These are phyloP conservation scores for Hemerocallis citrina DNA, from an alignment of 106 monocot species.

Conservation along the genomic window DNA sequence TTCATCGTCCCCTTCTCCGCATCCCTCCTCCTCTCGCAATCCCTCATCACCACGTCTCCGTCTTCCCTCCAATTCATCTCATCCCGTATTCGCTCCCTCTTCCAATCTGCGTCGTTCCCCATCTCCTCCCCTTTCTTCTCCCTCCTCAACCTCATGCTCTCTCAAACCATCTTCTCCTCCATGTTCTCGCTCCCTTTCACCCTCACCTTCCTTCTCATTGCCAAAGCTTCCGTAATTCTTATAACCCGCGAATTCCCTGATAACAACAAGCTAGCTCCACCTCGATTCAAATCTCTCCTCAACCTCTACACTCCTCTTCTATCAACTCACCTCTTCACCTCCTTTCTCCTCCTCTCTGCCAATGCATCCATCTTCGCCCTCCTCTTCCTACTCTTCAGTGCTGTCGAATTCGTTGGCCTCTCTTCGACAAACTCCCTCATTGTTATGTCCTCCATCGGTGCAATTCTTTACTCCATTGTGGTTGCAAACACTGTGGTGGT, in stretches of 20 bases:
- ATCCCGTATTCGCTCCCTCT: conserved; percentile 34
- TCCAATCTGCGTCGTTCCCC: conserved; percentile 58
- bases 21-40: conserved; percentile 43
- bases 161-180: conserved; percentile 50
- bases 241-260: conserved; percentile 6
- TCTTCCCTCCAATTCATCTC: conserved; percentile 21
- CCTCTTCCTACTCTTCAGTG: conserved; percentile 52
- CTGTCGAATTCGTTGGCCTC: conserved; percentile 21
- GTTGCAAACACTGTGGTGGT: conserved; percentile 39
- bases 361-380: conserved; percentile 53
- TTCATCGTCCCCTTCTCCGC: conserved; percentile 53
- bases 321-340: conserved; percentile 41
- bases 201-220: conserved; percentile 57
- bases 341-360: conserved; percentile 45
- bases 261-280: not conserved
- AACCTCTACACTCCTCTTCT: conserved; percentile 43
- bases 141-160: conserved; percentile 48
- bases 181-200: conserved; percentile 49
- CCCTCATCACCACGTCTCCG: conserved; percentile 24
- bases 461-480: conserved; percentile 48
- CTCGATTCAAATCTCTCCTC: conserved; percentile 15
- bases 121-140: conserved; percentile 31
- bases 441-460: conserved; percentile 27
- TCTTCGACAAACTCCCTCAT: conserved; percentile 14
- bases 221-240: conserved; percentile 46